Percentiles rank a stretch among this genome's conserved stretches.
These are phyloP conservation scores for Candida tammaniensis DNA, from an alignment of 805 yeast species.

Conservation along the genomic window DNA sequence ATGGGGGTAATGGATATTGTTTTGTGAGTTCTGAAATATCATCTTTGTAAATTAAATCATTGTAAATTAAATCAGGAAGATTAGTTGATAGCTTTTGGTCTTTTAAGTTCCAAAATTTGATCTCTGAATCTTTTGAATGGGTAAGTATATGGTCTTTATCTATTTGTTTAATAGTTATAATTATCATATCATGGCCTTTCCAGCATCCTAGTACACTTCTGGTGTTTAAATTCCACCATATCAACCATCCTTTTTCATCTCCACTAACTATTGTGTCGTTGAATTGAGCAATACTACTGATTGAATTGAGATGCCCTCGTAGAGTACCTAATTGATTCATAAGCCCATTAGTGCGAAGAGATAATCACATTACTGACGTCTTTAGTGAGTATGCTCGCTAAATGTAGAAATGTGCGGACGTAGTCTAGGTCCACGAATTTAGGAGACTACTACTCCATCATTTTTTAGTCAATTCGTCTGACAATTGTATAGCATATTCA, in stretches of 20 bases:
- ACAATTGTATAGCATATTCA: no score
- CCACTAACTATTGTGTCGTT: slow-evolving; percentile 42
- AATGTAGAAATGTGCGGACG: no score
- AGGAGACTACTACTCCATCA: no score
- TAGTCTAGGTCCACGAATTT: no score
- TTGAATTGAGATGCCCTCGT: slow-evolving; percentile 14
- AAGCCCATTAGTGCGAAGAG: no score
- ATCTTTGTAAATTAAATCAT: slow-evolving; percentile 14
- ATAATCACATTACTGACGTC: no score
- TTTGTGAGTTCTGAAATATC: slow-evolving; percentile 22
- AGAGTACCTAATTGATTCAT: slow-evolving; percentile 14
- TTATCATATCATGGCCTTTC: slow-evolving; percentile 54
- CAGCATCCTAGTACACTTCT: slow-evolving; percentile 57
- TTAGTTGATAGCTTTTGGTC: slow-evolving; percentile 1
- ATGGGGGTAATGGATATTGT: slow-evolving; percentile 11
- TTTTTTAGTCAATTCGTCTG: no score
- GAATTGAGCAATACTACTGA: slow-evolving; percentile 7
- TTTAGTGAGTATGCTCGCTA: no score
- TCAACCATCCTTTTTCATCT: slow-evolving; percentile 61
- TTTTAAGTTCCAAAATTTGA: slow-evolving; percentile 43
- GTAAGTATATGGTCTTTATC: slow-evolving; percentile 39
- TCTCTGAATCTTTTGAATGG: slow-evolving; percentile 65
- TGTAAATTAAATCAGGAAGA: slow-evolving; percentile 11
- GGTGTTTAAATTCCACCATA: slow-evolving; percentile 62
- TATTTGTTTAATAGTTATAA: slow-evolving; percentile 44